Evolutionary conservation across 2,329 filamentous ascomycete species (phyloP), one percentile per base, ranked within the genome.

Genomic region (Aspergillus melleus): DNA sequence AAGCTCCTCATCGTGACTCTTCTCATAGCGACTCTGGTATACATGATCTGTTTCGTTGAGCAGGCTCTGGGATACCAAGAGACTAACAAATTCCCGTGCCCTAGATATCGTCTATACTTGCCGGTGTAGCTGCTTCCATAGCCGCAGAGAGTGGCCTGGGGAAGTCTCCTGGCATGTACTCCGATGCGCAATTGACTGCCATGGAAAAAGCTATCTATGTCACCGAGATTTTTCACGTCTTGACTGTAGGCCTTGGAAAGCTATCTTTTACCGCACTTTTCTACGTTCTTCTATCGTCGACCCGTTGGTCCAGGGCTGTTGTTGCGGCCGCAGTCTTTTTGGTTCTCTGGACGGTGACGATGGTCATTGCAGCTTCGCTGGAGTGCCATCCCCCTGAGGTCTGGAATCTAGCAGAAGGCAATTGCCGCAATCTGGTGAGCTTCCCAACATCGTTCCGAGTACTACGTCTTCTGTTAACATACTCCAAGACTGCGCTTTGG

Each of bases 1-100:
- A 53, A 36, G 39, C 30, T 53, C 14, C 49, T 49, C 32, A 42
- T 52, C n/a, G 26, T 58, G 50, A 29, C 29, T 24, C 56, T 58
- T 9, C 44, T 58, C n/a, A 14, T 54, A 12, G 53, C 50, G 8
- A 54, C 56, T 29, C 6, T 42, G 36, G 36, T 42, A 42, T 6
- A 42, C 16, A 42, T 42, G 14, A n/a, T 42, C 16, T 16, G 4
- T 42, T 42, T 14, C 1, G 0, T n/a, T n/a, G 5, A n/a, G 32
- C 32, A 8, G 10, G 11, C 12, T 12, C 4, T 36, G 11, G 32
- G 14, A 36, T 1, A 12, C 4, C 10, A 8, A 5, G 10, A 36
- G 32, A 29, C 11, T 36, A 36, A 36, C 32, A 14, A 36, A 1
- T 3, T 1, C 2, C 16, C 14, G 6, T 14, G 16, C 5, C 16